A percentile compares a stretch with the other conserved stretches of the same genome.
Evolutionary conservation across 1,139 yeast genomes (phyloP).

Genomic region (Suhomyces bolitotheri): DNA sequence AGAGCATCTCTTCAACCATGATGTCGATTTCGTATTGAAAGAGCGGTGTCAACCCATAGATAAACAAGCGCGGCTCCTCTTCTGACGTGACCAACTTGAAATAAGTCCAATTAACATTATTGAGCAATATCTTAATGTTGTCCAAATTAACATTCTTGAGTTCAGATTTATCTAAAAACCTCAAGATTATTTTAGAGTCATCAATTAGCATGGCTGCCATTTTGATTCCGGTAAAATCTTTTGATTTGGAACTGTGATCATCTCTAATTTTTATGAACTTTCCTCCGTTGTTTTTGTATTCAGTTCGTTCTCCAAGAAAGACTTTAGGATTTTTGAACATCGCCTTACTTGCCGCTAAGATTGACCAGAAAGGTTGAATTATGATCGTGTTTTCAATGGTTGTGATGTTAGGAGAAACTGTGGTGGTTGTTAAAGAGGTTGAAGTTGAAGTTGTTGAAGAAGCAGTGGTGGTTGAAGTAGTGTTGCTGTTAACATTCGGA

Average conservation of each 20-base stretch:
- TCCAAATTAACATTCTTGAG: slow-evolving; percentile 15
- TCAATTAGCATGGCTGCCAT: slow-evolving; percentile 34
- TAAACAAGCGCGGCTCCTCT: slow-evolving; percentile 47
- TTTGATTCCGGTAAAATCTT: slow-evolving; percentile 8
- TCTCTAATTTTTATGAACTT: slow-evolving; percentile 23
- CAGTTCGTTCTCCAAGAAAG: slow-evolving; percentile 21
- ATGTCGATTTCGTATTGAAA: slow-evolving; percentile 70
- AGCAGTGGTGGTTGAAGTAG: slow-evolving; percentile 18
- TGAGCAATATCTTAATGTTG: slow-evolving; percentile 50
- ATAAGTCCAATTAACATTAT: slow-evolving; percentile 60
- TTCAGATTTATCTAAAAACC: slow-evolving; percentile 33
- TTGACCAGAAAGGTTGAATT: slow-evolving; percentile 68
- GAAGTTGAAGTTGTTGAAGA: slow-evolving; percentile 16
- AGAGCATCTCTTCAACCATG: slow-evolving; percentile 36
- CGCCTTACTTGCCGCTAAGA: slow-evolving; percentile 61
- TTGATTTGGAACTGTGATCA: slow-evolving; percentile 13
- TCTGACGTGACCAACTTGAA: slow-evolving; percentile 42
- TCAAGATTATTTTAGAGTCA: slow-evolving; percentile 43
- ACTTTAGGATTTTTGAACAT: slow-evolving; percentile 47
- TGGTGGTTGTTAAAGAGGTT: slow-evolving; percentile 16
- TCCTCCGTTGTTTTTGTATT: slow-evolving; percentile 19
- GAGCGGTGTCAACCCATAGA: slow-evolving; percentile 66
- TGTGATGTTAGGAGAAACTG: slow-evolving; percentile 25
- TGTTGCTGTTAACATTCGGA: not conserved
- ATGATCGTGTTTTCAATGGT: slow-evolving; percentile 34